Conservation (phyloP, 1,284 basidiomycete genomes). For the Erythrobasidium hasegawianum region DNA sequence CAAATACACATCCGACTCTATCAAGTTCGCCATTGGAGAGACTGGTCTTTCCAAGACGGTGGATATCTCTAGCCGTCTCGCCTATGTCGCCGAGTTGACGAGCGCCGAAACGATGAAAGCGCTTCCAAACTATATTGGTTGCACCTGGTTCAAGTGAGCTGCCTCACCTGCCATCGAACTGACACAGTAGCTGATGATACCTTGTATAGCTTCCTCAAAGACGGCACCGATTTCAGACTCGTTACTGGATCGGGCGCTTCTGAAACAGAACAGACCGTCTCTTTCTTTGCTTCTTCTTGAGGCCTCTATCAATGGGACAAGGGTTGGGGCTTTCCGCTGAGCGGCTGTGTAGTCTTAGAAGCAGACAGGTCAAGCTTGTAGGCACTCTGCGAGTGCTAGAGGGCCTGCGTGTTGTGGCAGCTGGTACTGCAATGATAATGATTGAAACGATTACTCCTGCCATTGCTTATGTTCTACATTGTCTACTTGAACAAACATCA, state of each 20-base stretch:
- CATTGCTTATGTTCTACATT: no score
- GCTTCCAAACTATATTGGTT: constrained; percentile 45
- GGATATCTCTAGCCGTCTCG: constrained; percentile 40
- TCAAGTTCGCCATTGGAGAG: constrained; percentile 50
- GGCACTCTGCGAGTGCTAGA: no score
- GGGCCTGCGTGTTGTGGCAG: no score
- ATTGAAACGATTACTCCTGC: no score
- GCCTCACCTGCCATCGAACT: background rate
- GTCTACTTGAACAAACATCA: no score
- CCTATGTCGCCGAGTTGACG: constrained; percentile 46
- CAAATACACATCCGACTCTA: constrained; percentile 41
- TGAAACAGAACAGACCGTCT: background rate
- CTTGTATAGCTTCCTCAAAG: background rate
- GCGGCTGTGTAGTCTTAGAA: no score
- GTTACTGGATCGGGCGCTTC: background rate
- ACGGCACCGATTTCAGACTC: background rate
- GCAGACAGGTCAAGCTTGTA: no score
- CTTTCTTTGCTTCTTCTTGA: background rate
- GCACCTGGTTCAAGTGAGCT: constrained; percentile 48
- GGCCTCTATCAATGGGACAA: no score
- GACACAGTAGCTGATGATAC: background rate
- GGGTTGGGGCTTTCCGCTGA: no score
- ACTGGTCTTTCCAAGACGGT: constrained; percentile 45
- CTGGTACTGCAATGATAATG: no score
- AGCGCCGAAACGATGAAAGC: constrained; percentile 38